Evolutionary conservation across 306 rosid species (phyloP), one percentile per base, ranked within the genome.

Genomic region (Cyamopsis tetragonoloba): DNA sequence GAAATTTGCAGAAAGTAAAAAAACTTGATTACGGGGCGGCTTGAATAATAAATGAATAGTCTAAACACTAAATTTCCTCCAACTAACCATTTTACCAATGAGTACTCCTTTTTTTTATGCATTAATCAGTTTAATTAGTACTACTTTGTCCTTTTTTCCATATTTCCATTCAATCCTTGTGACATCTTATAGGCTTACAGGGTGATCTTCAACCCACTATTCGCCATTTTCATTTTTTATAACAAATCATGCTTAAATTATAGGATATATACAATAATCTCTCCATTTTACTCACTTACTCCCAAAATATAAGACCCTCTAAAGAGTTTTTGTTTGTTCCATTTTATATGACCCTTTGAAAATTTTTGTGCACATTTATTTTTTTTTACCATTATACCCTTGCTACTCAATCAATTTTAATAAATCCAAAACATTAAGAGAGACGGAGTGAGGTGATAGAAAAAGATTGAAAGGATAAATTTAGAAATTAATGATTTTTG

Each of bases 101-200:
- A n/a, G n/a, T n/a, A n/a, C n/a, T n/a, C n/a, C n/a, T n/a, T n/a
- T 64, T 63, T 66, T 71, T 55, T 50, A 28, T 70, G 38, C 72
- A 63, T 55, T 63, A 37, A 70, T 70, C 55, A 20, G 15, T 69
- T 30, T 7, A 47, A 28, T 55, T 24, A 34, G 15, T 6, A 62
- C 28, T 3, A 66, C 43, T n/a, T n/a, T n/a, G n/a, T n/a, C n/a
- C n/a, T n/a, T n/a, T 56, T 5, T 22, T 20, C 48, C 58, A 13
- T 31, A 6, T 5, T 11, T 39, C 60, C 60, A 32, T 48, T 41
- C 44, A 50, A 41, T 17, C 4, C 77, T 50, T 26, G 77, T 62
- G 71, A 71, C 42, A 7, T 9, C 0, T 18, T 12, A n/a, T 38
- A 5, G 3, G 48, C 19, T 19, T 60, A 20, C 19, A 37, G 1